phyloP scores from a whole-genome alignment of 805 yeast genomes.

The Sporopachydermia quercuum region DNA sequence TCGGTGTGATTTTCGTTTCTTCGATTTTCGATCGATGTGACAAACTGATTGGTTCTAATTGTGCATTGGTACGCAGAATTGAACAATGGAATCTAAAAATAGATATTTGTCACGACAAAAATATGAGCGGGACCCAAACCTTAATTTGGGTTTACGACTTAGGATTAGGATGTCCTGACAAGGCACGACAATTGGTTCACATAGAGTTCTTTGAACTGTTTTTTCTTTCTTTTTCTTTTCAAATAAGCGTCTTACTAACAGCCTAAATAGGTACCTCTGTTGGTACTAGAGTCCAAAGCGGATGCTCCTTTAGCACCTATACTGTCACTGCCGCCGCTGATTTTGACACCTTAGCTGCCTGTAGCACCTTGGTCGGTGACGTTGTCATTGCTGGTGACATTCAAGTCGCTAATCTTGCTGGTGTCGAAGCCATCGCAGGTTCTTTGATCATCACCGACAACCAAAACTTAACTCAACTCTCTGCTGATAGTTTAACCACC shows the following conservation, averaged over 20 bases:
- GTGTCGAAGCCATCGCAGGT: slow-evolving; percentile 69
- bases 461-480: slow-evolving; percentile 41
- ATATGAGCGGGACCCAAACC: too few species aligned
- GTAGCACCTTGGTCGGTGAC: slow-evolving; percentile 73
- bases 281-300: slow-evolving; percentile 10
- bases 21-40: too few species aligned
- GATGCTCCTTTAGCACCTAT: slow-evolving; percentile 47
- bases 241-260: too few species aligned
- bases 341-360: slow-evolving; percentile 55
- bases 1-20: too few species aligned
- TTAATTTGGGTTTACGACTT: too few species aligned
- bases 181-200: too few species aligned
- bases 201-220: too few species aligned
- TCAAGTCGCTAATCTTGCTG: slow-evolving; percentile 44
- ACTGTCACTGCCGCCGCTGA: slow-evolving; percentile 75
- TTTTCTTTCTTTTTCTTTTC: too few species aligned
- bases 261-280: too few species aligned
- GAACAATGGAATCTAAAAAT: too few species aligned
- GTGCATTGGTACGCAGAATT: slow-evolving; percentile 53
- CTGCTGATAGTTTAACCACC: slow-evolving; percentile 67
- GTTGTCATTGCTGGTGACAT: slow-evolving; percentile 52
- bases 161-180: too few species aligned
- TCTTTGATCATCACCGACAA: slow-evolving; percentile 53
- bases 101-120: too few species aligned
- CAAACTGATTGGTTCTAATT: slow-evolving; percentile 80